phyloP scores from a whole-genome alignment of 2,329 filamentous ascomycete genomes.

The Zymoseptoria passerinii region DNA sequence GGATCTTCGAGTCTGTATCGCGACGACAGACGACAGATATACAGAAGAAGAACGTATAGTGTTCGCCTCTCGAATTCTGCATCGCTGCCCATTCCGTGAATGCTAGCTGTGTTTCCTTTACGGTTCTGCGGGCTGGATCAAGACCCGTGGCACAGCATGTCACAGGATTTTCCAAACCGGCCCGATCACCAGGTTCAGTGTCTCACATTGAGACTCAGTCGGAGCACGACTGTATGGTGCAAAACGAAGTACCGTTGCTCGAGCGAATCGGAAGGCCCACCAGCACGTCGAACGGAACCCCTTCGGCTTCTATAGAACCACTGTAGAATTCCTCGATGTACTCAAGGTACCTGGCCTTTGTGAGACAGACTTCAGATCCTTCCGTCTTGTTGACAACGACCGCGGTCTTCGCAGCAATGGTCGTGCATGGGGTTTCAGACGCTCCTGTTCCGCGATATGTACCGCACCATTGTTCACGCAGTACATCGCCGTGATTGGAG shows the following conservation, averaged over 20 bases:
- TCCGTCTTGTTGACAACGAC: not conserved
- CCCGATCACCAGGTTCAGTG: not conserved
- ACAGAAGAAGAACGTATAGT: slow-evolving; percentile 6
- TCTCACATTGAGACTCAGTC: not conserved
- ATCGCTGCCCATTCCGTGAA: not conserved
- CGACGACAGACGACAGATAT: slow-evolving; percentile 1
- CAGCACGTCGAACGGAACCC: not conserved
- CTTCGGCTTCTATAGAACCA: not conserved
- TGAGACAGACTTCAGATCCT: not conserved
- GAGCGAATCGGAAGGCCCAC: not conserved
- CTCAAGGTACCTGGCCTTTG: not conserved
- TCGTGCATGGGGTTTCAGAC: not conserved
- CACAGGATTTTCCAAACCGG: not conserved
- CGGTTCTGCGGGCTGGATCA: not conserved
- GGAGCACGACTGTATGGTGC: not conserved
- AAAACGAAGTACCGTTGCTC: not conserved
- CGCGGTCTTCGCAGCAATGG: not conserved
- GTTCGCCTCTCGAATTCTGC: not conserved
- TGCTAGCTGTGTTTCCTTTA: not conserved
- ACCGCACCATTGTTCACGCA: not conserved
- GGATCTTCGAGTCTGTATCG: slow-evolving; percentile 3
- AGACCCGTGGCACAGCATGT: not conserved
- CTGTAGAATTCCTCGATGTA: not conserved
- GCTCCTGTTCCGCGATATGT: not conserved
- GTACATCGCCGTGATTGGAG: not conserved